Base-by-base conservation (phyloP, 768 basidiomycete genomes). In the Botryobasidium botryosum region DNA sequence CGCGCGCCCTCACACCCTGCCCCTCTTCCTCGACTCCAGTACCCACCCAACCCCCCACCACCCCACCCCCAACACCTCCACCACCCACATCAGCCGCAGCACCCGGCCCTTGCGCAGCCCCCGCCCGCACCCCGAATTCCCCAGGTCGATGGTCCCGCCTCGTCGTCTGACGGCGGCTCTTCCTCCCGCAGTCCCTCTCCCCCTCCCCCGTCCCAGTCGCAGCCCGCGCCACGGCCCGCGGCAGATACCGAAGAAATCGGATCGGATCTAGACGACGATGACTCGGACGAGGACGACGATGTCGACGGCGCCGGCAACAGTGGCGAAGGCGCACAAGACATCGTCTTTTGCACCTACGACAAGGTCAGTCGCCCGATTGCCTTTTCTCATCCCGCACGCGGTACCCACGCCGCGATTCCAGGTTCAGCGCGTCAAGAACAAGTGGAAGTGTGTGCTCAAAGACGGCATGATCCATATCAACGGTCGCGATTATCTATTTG, bases 341-440 rank as follows among this genome's bases (percentile, higher is more conserved):
- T 97, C 38, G 87, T 97, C 20, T 92, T 96, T 56, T 97, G 94
- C 61, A 90, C 91, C 5, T 97, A 94, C 58, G 94, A 99, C 60
- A 97, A 97, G 77, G 92, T 87, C 45, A 32, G 68, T 50, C 43
- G 26, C 35, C 21, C 18, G 12, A 23, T 51, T 37, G 15, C 2
- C 46, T 51, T 15, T 49, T 40, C 15, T 12, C 23, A 6, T 37
- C 31, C 10, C 31, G n/a, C n/a, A n/a, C n/a, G n/a, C n/a, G n/a
- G n/a, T n/a, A n/a, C n/a, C n/a, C n/a, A 20, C 29, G 42, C 42
- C 24, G 18, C 10, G 4, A 6, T 10, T 13, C 6, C 52, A 97
- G 91, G 92, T 97, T 28, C 88, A 91, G 35, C 73, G 94, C n/a
- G 92, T 97, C 21, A 99, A 97, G 66, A 97, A 94, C 66, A 99